Percentiles rank a stretch among this genome's conserved stretches.
Conservation (phyloP, 2,329 filamentous ascomycete genomes). For the Niveomyces coronatus region DNA sequence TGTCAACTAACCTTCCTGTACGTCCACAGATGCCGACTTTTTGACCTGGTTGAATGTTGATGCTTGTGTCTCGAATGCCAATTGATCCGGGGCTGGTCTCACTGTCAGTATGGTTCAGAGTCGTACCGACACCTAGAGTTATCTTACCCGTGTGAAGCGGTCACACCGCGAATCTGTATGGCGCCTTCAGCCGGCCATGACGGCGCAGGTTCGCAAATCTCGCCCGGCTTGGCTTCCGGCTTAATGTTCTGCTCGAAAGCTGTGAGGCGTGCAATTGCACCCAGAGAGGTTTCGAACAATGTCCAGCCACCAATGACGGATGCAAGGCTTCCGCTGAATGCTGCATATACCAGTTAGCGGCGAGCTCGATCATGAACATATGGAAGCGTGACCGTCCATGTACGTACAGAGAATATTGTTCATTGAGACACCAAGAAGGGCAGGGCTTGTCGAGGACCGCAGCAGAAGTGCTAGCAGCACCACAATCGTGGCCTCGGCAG, state of each 20-base stretch:
- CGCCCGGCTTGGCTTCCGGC: slow-evolving; percentile 13
- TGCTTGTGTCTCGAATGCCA: slow-evolving; percentile 17
- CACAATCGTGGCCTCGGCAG: slow-evolving; percentile 26
- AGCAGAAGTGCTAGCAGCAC: slow-evolving; percentile 34
- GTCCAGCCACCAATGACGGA: slow-evolving; percentile 25
- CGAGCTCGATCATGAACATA: neutral
- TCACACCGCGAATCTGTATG: slow-evolving; percentile 8
- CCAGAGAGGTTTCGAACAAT: slow-evolving; percentile 18
- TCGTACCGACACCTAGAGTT: slow-evolving; percentile 17
- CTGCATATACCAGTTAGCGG: slow-evolving; percentile 5
- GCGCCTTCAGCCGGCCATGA: slow-evolving; percentile 12
- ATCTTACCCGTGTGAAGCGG: slow-evolving; percentile 6
- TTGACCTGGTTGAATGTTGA: slow-evolving; percentile 22
- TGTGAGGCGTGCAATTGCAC: slow-evolving; percentile 18
- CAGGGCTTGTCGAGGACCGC: slow-evolving; percentile 24
- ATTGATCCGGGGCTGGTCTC: slow-evolving; percentile 15
- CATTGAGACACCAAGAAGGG: slow-evolving; percentile 18
- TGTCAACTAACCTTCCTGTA: slow-evolving; percentile 22
- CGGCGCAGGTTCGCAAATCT: slow-evolving; percentile 18
- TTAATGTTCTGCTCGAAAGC: slow-evolving; percentile 17
- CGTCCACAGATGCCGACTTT: slow-evolving; percentile 35
- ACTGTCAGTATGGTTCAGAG: slow-evolving; percentile 7
- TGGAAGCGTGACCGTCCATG: neutral
- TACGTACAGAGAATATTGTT: slow-evolving; percentile 17
- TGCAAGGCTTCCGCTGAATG: slow-evolving; percentile 19